phyloP scores from a whole-genome alignment of 2,329 filamentous ascomycete genomes.

The Phialophora verrucosa region DNA sequence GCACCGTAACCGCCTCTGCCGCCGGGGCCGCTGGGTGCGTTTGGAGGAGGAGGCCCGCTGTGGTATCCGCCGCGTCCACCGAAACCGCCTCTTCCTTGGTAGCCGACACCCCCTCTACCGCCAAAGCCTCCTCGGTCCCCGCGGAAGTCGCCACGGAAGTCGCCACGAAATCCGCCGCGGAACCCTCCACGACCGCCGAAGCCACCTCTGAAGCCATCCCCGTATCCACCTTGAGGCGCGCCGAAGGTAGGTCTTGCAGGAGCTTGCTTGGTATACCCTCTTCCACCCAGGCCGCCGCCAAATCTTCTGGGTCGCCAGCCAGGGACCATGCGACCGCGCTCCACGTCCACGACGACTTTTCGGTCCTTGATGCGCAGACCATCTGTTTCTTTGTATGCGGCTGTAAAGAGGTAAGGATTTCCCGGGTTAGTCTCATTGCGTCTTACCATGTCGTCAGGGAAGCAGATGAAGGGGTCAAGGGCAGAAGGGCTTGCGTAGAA shows the following conservation, averaged over 20 bases:
- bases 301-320: constrained; percentile 92
- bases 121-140: constrained; percentile 44
- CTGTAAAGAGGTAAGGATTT: constrained; percentile 63
- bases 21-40: constrained; percentile 51
- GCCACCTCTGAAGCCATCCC: constrained; percentile 60
- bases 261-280: constrained; percentile 85
- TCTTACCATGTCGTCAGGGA: constrained; percentile 38
- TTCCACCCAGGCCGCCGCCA: constrained; percentile 88
- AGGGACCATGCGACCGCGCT: constrained; percentile 90
- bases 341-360: constrained; percentile 91
- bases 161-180: constrained; percentile 46
- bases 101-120: constrained; percentile 60
- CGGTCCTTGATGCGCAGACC: constrained; percentile 91
- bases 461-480: constrained; percentile 36
- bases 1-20: constrained; percentile 62
- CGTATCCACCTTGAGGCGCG: constrained; percentile 62
- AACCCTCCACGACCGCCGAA: constrained; percentile 55
- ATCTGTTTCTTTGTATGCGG: constrained; percentile 87
- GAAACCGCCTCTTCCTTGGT: constrained; percentile 63
- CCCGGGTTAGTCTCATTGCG: constrained; percentile 45
- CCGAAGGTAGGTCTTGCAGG: constrained; percentile 73
- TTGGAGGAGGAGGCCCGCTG: constrained; percentile 53
- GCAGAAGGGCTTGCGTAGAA: constrained; percentile 43
- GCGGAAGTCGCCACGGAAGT: constrained; percentile 51
- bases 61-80: constrained; percentile 45